These are phyloP conservation scores for Eutypella sp. DNA, from an alignment of 2,329 filamentous ascomycete species.

Conservation along the genomic window DNA sequence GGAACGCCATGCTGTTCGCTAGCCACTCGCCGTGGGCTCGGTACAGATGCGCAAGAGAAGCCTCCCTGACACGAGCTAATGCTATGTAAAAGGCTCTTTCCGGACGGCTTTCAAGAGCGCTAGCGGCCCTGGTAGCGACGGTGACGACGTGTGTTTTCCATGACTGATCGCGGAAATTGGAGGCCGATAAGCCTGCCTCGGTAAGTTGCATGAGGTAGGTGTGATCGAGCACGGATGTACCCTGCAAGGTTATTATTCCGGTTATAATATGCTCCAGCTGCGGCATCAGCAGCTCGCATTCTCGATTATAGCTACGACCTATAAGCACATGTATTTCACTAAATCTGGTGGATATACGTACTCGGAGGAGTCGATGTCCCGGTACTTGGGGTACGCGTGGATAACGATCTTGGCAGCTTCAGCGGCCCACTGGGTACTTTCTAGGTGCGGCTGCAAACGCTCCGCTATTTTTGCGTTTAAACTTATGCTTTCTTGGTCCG, in stretches of 20 bases:
- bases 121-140: neutral
- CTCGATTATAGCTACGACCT: neutral
- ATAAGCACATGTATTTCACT: constrained; percentile 1
- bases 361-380: neutral
- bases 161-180: constrained; percentile 4
- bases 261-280: constrained; percentile 1
- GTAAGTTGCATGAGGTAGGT: constrained; percentile 2
- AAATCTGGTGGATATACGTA: neutral
- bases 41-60: constrained; percentile 1
- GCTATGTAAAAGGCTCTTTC: neutral
- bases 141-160: constrained; percentile 3
- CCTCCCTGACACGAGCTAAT: constrained; percentile 1
- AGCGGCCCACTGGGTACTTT: neutral
- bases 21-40: neutral
- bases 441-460: neutral
- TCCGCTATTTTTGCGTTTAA: neutral
- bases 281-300: neutral
- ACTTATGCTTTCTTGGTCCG: neutral
- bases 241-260: neutral
- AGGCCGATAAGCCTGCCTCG: constrained; percentile 5
- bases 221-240: neutral
- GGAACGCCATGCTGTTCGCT: neutral
- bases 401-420: neutral
- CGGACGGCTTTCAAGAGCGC: neutral
- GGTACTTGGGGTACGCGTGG: neutral